These are phyloP conservation scores for Backusella tuberculispora DNA, from an alignment of 192 early-diverging fungal species.

Conservation along the genomic window DNA sequence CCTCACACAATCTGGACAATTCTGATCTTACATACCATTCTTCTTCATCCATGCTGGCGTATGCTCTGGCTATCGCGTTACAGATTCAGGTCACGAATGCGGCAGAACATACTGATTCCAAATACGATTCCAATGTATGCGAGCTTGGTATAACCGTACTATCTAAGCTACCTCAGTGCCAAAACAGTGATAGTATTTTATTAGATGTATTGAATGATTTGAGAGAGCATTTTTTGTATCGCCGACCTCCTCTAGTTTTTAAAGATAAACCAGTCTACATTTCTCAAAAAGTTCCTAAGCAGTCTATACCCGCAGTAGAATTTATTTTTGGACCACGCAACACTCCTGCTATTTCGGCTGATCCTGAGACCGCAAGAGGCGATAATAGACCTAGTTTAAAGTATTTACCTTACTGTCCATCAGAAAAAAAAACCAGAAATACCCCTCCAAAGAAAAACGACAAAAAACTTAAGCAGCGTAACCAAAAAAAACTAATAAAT, in stretches of 20 bases:
- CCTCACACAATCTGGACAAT: neutral
- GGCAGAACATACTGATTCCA: neutral
- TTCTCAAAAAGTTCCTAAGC: neutral
- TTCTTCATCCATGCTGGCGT: neutral
- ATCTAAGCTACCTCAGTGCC: neutral
- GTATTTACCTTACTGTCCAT: neutral
- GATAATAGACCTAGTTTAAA: neutral
- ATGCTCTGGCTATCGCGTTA: neutral
- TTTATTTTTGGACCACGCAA: neutral
- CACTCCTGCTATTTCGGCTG: neutral
- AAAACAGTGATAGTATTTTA: neutral
- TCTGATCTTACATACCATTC: neutral
- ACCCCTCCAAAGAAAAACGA: no score
- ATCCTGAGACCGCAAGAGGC: neutral
- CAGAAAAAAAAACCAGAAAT: no score
- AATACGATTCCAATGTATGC: neutral
- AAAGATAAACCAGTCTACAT: neutral
- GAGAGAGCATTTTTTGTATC: neutral
- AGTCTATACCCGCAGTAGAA: no score
- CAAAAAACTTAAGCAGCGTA: no score
- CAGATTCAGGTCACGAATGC: neutral
- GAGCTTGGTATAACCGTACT: neutral
- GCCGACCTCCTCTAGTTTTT: neutral
- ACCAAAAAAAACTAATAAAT: no score
- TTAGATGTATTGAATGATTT: neutral